Percentiles rank a stretch among this genome's conserved stretches.
phyloP scores from a whole-genome alignment of 495 filamentous ascomycete genomes.

The Penicillium daleae region DNA sequence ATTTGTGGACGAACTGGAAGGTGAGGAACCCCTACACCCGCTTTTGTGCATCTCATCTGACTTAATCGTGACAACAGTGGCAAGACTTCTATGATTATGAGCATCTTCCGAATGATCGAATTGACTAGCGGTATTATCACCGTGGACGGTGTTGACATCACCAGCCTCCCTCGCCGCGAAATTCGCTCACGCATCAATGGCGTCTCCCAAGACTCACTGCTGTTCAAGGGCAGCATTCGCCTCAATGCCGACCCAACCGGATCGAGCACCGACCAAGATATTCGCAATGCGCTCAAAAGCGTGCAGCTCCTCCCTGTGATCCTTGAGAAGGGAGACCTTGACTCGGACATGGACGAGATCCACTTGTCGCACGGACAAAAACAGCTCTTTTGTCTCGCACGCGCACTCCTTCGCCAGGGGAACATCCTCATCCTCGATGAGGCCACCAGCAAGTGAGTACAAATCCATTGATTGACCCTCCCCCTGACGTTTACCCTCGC shows the following conservation, averaged over 20 bases:
- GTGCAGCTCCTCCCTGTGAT: conserved; percentile 55
- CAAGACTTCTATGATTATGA: conserved; percentile 53
- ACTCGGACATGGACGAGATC: conserved; percentile 52
- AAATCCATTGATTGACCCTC: conserved; percentile 13
- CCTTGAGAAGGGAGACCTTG: conserved; percentile 54
- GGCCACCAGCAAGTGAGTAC: conserved; percentile 53
- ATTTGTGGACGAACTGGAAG: conserved; percentile 56
- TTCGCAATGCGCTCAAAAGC: conserved; percentile 49
- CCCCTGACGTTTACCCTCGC: conserved; percentile 27
- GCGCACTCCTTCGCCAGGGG: conserved; percentile 56
- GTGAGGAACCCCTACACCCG: conserved; percentile 24
- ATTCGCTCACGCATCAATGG: conserved; percentile 53
- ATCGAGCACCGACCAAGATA: conserved; percentile 36
- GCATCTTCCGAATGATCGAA: conserved; percentile 59
- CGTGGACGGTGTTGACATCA: conserved; percentile 54
- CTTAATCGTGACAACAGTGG: conserved; percentile 38
- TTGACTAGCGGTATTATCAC: conserved; percentile 44
- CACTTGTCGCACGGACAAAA: conserved; percentile 63
- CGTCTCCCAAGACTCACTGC: conserved; percentile 62
- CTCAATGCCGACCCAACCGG: conserved; percentile 53
- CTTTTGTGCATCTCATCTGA: background rate
- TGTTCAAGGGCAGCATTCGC: conserved; percentile 51
- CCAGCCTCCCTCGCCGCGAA: conserved; percentile 49
- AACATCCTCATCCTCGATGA: conserved; percentile 57
- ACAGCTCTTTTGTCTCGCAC: conserved; percentile 67